Percentiles rank a stretch among this genome's conserved stretches.
Conservation (phyloP, 2,329 filamentous ascomycete genomes). For the Fusarium nanum region DNA sequence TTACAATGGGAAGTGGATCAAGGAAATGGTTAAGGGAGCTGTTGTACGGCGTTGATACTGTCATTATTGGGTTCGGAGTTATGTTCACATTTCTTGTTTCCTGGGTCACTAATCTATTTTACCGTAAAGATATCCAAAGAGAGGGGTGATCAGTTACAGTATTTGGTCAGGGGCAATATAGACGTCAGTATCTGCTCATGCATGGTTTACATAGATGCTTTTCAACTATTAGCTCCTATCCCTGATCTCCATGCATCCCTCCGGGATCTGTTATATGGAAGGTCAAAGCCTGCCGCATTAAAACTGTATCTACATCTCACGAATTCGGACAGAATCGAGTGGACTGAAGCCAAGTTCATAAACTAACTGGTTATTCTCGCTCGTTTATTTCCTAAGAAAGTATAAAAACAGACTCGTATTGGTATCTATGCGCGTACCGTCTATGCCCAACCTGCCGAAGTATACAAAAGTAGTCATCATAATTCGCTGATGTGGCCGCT, state of each 20-base stretch:
- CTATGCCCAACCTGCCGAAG: constrained; percentile 41
- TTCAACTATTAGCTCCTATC: constrained; percentile 7
- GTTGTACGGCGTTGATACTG: constrained; percentile 30
- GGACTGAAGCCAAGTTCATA: background rate
- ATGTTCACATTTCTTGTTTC: constrained; percentile 3
- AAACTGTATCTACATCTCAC: background rate
- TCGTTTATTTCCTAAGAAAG: background rate
- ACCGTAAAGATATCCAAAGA: constrained; percentile 22
- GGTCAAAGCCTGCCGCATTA: background rate
- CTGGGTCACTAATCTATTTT: background rate
- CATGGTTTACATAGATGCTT: constrained; percentile 4
- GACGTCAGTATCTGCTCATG: constrained; percentile 2
- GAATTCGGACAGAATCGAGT: background rate
- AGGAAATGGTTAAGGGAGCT: constrained; percentile 2
- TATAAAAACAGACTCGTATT: constrained; percentile 38
- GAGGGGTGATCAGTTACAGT: background rate
- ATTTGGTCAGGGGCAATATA: background rate
- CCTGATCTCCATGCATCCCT: background rate
- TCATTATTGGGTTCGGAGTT: constrained; percentile 18
- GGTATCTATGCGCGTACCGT: constrained; percentile 48
- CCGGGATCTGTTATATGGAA: background rate
- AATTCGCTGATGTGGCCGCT: constrained; percentile 16
- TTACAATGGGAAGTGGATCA: background rate
- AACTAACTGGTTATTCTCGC: background rate
- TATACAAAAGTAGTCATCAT: constrained; percentile 11